Evolutionary conservation across 768 basidiomycete species (phyloP), one percentile per base, ranked within the genome.

Genomic region (Daedaleopsis nitida): DNA sequence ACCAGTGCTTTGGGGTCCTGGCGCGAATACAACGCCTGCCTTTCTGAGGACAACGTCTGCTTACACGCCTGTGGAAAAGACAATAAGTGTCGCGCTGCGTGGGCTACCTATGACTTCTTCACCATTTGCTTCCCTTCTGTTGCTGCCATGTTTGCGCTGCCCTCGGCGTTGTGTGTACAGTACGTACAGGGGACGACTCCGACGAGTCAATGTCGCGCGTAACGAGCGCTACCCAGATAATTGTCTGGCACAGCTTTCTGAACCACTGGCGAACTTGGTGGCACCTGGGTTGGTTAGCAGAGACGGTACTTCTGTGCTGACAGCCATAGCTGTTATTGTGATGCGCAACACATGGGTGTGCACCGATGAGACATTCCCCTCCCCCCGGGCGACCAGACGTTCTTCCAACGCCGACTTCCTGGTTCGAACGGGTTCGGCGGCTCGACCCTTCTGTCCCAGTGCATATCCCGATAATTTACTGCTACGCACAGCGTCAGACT

Each of bases 11-110:
- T 27, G 57, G 62, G 62, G 52, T 55, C 55, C 48, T 24, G 8
- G 34, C 56, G 16, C 44, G 62, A 59, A 49, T 57, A 66, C 66
- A 66, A 66, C 57, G 24, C 55, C 57, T 66, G 54, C 66, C 66
- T 53, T 59, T 62, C 43, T 37, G 35, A 37, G 63, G 42, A 66
- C 63, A 64, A 65, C 59, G 45, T 37, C 44, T 60, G n/a, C 27
- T 47, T 52, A 59, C 58, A 21, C 38, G 14, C 21, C 16, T 24
- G 39, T 24, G 32, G 16, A n/a, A 49, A 63, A 44, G n/a, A 67
- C 66, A 67, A 67, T 67, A 67, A 67, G 66, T 32, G 32, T 16
- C 53, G 27, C 37, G 19, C 27, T 37, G 37, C 42, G 10, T 47
- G 32, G 17, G 19, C 32, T 55, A 24, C 62, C 14, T 58, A 52